Evolutionary conservation across 208 protist species (phyloP), one percentile per base, ranked within the genome.

Genomic region (Herpetomonas samuelpessoai): DNA sequence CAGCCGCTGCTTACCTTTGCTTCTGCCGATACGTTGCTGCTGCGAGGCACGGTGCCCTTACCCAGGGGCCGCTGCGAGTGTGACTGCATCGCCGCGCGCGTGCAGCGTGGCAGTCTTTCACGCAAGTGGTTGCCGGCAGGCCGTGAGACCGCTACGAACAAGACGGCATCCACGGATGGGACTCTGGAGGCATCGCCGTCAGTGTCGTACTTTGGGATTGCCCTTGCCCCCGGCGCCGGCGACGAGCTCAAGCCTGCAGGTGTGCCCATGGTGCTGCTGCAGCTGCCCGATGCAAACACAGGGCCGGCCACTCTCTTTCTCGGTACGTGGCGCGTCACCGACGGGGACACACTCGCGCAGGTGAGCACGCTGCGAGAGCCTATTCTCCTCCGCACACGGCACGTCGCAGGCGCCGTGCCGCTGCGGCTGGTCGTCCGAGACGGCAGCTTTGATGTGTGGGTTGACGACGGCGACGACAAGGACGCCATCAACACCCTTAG

Each of bases 381-480:
- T 12, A 6, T 26, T 10, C 14, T 12, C 30, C 12, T 57, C 10
- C 25, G 27, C 18, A n/a, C 45, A 9, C 10, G 16, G 9, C n/a
- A 57, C 35, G 52, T n/a, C n/a, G n/a, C n/a, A n/a, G n/a, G 45
- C 27, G 12, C 16, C 35, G 12, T 57, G 35, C 7, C 21, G 52
- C 27, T 57, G 30, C 27, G 35, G 10, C 35, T 57, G 16, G 52
- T 57, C 35, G 35, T 57, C 7, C 52, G 52, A 19, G 27, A 57
- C 7, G 35, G 52, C 45, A 24, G 35, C 30, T 57, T 57, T n/a
- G 52, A 57, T 22, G 52, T 57, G n/a, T 57, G 21, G 14, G 52
- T 24, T 7, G 35, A 22, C 21, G 52, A 57, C 21, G 30, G 10
- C 12, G n/a, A n/a, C n/a, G n/a, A n/a, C n/a, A n/a, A n/a, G n/a